Percentiles rank a stretch among this genome's conserved stretches.
phyloP scores from a whole-genome alignment of 2,329 filamentous ascomycete genomes.

The Apiospora aurea region DNA sequence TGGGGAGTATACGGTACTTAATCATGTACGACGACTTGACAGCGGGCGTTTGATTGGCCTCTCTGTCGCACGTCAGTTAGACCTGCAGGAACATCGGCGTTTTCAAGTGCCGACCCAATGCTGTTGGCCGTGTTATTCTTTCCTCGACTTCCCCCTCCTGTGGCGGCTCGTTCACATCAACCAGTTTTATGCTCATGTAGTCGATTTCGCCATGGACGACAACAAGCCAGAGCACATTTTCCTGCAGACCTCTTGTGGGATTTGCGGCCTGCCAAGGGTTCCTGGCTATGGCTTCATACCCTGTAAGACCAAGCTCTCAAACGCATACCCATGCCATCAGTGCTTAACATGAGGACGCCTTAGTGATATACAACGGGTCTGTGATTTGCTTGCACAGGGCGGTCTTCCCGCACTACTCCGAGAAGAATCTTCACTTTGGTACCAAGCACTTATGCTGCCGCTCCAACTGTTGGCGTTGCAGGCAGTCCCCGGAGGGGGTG shows the following conservation, averaged over 20 bases:
- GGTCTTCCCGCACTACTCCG: background rate
- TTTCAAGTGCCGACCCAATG: background rate
- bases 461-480: slow-evolving; percentile 16
- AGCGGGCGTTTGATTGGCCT: background rate
- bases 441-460: background rate
- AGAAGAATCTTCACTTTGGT: background rate
- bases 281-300: background rate
- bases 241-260: background rate
- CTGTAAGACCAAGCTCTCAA: background rate
- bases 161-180: background rate
- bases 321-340: background rate
- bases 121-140: background rate
- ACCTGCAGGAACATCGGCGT: background rate
- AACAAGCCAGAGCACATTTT: background rate
- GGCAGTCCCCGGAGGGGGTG: background rate
- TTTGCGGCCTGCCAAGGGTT: background rate
- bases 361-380: background rate
- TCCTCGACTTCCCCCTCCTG: background rate
- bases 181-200: background rate
- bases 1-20: slow-evolving; percentile 4
- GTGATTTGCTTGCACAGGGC: background rate
- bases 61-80: background rate
- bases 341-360: background rate
- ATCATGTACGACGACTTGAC: background rate
- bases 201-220: background rate